Evolutionary conservation across 2,329 filamentous ascomycete genomes (phyloP).

Genomic region (Fusarium globosum): DNA sequence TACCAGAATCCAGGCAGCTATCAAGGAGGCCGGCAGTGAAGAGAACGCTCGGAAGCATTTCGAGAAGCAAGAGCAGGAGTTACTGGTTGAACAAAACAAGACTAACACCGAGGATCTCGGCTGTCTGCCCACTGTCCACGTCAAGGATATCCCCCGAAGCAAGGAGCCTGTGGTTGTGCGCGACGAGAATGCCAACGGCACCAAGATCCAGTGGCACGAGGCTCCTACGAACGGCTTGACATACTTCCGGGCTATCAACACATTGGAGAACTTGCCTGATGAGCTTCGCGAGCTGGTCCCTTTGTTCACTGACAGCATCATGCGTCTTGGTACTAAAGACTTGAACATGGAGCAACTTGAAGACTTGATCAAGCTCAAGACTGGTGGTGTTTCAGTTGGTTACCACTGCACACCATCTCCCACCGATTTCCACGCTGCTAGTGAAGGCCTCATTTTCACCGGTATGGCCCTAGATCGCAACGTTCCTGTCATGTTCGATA

Average conservation of each 20-base stretch:
- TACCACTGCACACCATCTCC: slow-evolving; percentile 87
- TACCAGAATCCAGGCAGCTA: slow-evolving; percentile 76
- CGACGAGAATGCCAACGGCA: slow-evolving; percentile 73
- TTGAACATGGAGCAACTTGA: slow-evolving; percentile 95
- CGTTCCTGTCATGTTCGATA: slow-evolving; percentile 88
- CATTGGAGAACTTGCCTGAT: slow-evolving; percentile 81
- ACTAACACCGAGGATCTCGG: slow-evolving; percentile 86
- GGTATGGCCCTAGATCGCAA: slow-evolving; percentile 93
- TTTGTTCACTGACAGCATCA: slow-evolving; percentile 90
- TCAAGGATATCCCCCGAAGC: slow-evolving; percentile 86
- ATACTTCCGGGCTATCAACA: slow-evolving; percentile 92
- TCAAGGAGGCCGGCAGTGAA: slow-evolving; percentile 75
- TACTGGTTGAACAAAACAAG: slow-evolving; percentile 85
- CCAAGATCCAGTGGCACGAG: slow-evolving; percentile 88
- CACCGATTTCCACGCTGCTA: slow-evolving; percentile 73
- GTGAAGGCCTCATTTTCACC: slow-evolving; percentile 84
- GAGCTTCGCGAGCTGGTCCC: slow-evolving; percentile 87
- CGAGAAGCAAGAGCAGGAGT: slow-evolving; percentile 79
- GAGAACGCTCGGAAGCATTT: slow-evolving; percentile 78
- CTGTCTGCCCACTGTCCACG: slow-evolving; percentile 87
- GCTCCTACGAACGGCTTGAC: slow-evolving; percentile 95
- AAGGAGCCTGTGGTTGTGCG: slow-evolving; percentile 71
- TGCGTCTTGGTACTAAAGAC: slow-evolving; percentile 89
- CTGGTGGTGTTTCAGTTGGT: slow-evolving; percentile 86
- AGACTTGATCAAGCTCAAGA: slow-evolving; percentile 95